Percentiles rank a stretch among this genome's conserved stretches.
Conservation (phyloP, 176 grass and related monocot species). For the Oryza rufipogon region DNA sequence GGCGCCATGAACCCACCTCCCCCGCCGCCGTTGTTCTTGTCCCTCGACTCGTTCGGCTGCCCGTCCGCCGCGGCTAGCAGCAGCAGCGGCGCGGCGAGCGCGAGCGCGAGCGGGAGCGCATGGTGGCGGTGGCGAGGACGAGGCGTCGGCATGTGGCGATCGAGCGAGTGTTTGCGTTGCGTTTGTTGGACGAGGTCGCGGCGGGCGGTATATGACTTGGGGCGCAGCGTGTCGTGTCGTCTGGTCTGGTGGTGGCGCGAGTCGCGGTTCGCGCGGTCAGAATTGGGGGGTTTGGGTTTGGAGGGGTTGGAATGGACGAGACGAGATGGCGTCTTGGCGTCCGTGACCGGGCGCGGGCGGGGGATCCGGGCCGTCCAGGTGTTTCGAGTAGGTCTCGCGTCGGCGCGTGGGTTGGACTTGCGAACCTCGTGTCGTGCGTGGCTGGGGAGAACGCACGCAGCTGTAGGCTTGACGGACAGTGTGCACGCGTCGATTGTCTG, state of each 20-base stretch:
- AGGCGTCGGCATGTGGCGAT: conserved; percentile 14
- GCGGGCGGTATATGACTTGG: conserved; percentile 12
- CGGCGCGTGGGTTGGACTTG: conserved; percentile 26
- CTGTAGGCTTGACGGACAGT: not conserved
- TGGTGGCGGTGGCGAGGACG: not conserved
- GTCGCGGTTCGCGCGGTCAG: not conserved
- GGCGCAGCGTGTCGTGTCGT: conserved; percentile 1
- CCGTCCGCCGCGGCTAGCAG: conserved; percentile 25
- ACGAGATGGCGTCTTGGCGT: not conserved
- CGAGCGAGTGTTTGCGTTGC: no score
- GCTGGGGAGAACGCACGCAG: not conserved
- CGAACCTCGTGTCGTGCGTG: not conserved
- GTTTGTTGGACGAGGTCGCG: conserved; percentile 18
- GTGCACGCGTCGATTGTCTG: not conserved
- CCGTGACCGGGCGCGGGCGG: not conserved
- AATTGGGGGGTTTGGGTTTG: conserved; percentile 9
- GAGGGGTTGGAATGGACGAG: not conserved
- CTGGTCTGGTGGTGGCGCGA: not conserved
- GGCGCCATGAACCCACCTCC: not conserved
- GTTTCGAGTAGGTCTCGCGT: not conserved
- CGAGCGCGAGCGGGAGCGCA: not conserved
- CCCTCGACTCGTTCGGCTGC: conserved; percentile 15
- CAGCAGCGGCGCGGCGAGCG: conserved; percentile 26
- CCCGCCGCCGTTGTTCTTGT: conserved; percentile 4
- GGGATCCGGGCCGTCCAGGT: conserved; percentile 15